Base-by-base conservation (phyloP, 139 green algal species). In the Chlorella sp. region DNA sequence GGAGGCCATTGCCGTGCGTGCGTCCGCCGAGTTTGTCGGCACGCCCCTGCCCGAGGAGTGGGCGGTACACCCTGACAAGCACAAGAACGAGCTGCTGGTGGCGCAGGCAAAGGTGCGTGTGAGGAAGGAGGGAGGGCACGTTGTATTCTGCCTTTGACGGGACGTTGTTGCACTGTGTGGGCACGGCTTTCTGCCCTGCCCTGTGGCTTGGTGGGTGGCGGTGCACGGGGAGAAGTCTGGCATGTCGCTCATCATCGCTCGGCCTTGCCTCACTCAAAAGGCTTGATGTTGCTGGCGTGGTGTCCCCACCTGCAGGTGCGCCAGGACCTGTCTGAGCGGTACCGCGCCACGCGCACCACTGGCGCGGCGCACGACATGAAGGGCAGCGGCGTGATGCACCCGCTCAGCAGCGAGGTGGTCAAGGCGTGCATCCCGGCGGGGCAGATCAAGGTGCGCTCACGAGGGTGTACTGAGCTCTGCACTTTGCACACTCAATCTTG, bases 381-480 rank as follows among this genome's bases (percentile, higher is more conserved):
- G 68, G 71, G 77, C 31, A 85, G 79, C 30, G 86, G 87, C 55
- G 89, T 88, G 17, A 92, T 99, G 86, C 89, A 96, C 79, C 87
- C 88, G 35, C 77, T 99, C 50, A 89, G 82, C 1, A 91, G 74
- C 26, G 84, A 90, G 23, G 88, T 96, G 5, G 88, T 97, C 63
- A 94, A 93, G 80, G 83, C 74, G 2, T 96, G 89, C 82, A 77
- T 98, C 59, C 95, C 66, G 81, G 86, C 29, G 10, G 82, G 74
- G 26, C 74, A 83, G 35, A 70, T 67, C 42, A 85, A 78, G 70
- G 67, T 72, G 67, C 62, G 42, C n/a, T n/a, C n/a, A n/a, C n/a
- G n/a, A n/a, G n/a, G n/a, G n/a, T n/a, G n/a, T n/a, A n/a, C n/a
- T n/a, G n/a, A n/a, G n/a, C n/a, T n/a, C n/a, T n/a, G n/a, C n/a